These are phyloP conservation scores for Cryptococcus amylolentus DNA, from an alignment of 1,284 basidiomycete species.

Conservation along the genomic window DNA sequence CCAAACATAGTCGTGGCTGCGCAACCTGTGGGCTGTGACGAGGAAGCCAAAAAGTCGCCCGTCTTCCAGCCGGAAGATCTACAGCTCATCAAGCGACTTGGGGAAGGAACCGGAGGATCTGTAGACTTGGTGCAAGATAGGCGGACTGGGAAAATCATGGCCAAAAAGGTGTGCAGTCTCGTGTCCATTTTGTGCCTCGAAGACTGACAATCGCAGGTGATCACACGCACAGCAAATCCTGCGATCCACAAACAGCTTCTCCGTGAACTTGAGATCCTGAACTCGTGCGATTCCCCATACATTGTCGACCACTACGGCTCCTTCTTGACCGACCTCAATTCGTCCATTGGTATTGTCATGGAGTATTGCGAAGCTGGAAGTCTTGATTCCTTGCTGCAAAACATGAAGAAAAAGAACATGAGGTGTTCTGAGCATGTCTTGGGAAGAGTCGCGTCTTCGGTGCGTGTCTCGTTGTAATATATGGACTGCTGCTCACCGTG, in stretches of 20 bases:
- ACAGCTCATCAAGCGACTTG: slow-evolving; percentile 69
- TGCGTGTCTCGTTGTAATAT: slow-evolving; percentile 47
- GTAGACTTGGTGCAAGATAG: slow-evolving; percentile 85
- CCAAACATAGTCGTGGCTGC: slow-evolving; percentile 3
- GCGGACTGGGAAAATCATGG: slow-evolving; percentile 74
- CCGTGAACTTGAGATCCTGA: slow-evolving; percentile 86
- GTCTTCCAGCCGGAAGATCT: slow-evolving; percentile 56
- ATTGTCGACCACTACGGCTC: slow-evolving; percentile 93
- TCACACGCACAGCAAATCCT: slow-evolving; percentile 89
- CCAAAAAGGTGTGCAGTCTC: slow-evolving; percentile 65
- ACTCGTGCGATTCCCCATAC: slow-evolving; percentile 76
- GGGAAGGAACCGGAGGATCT: slow-evolving; percentile 93
- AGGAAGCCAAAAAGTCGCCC: slow-evolving; percentile 14
- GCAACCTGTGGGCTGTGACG: background rate
- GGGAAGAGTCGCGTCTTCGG: slow-evolving; percentile 86
- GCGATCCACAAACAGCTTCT: slow-evolving; percentile 79
- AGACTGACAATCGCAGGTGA: slow-evolving; percentile 57
- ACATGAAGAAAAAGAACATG: slow-evolving; percentile 72
- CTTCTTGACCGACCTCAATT: slow-evolving; percentile 87
- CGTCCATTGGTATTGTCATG: slow-evolving; percentile 94
- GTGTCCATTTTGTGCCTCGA: background rate
- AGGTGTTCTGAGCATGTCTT: slow-evolving; percentile 88
- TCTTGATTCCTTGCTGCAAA: slow-evolving; percentile 80
- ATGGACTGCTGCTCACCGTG: background rate
- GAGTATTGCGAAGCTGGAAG: slow-evolving; percentile 81